Conservation (phyloP, 75 land plant species). For the Isoetes taiwanensis region DNA sequence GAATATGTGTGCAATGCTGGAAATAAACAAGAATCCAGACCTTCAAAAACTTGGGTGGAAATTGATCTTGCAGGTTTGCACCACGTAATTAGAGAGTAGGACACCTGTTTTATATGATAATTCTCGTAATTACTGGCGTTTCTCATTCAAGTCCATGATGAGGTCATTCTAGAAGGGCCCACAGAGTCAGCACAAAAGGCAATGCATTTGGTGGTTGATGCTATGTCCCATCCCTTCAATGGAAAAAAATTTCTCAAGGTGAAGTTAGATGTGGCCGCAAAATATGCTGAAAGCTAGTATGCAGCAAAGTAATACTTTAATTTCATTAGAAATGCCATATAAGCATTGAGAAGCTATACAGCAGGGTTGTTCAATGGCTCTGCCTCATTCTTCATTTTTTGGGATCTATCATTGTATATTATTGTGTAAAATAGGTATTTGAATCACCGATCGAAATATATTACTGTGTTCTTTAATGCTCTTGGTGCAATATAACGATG, state of each 20-base stretch:
- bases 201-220: constrained; percentile 63
- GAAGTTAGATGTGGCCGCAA: constrained; percentile 74
- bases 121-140: too few relatives aligned
- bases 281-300: constrained; percentile 82
- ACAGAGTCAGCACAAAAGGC: constrained; percentile 62
- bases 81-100: too few relatives aligned
- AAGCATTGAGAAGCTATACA: too few relatives aligned
- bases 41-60: constrained; percentile 85
- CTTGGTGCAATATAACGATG: too few relatives aligned
- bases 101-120: too few relatives aligned
- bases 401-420: too few relatives aligned
- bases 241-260: constrained; percentile 70
- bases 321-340: too few relatives aligned
- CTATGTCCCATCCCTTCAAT: constrained; percentile 83
- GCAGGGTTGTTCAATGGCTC: too few relatives aligned
- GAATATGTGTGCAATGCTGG: constrained; percentile 98
- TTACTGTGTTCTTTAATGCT: too few relatives aligned
- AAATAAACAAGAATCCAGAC: constrained; percentile 45
- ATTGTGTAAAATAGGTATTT: too few relatives aligned
- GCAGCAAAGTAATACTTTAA: constrained; percentile 85
- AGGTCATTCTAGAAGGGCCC: constrained; percentile 96
- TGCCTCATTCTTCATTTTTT: too few relatives aligned
- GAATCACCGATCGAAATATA: too few relatives aligned
- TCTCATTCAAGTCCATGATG: constrained; percentile 99
- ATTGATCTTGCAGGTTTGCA: constrained; percentile 65